These are phyloP conservation scores for Nicotiana tomentosiformis DNA, from an alignment of 257 asterid species.

Conservation along the genomic window DNA sequence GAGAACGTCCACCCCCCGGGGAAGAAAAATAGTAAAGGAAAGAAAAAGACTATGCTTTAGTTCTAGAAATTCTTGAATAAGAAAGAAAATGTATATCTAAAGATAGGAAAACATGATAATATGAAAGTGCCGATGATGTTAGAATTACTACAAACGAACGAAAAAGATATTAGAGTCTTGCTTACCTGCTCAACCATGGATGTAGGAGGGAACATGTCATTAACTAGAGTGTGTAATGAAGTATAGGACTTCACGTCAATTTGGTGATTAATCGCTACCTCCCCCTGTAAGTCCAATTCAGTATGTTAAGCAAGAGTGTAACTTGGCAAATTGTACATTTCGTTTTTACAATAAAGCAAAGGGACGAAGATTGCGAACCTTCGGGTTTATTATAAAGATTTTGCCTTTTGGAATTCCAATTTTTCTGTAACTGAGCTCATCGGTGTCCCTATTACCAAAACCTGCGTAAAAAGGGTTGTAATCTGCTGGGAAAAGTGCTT, in stretches of 20 bases:
- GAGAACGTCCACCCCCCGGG: background rate
- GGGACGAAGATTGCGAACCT: slow-evolving; percentile 34
- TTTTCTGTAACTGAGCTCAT: slow-evolving; percentile 95
- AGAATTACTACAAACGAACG: background rate
- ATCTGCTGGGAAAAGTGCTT: slow-evolving; percentile 94
- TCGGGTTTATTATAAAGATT: slow-evolving; percentile 92
- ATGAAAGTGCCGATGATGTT: background rate
- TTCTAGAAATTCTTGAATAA: background rate
- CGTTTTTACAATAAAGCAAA: background rate
- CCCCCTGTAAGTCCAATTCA: slow-evolving; percentile 55
- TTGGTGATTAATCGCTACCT: slow-evolving; percentile 93
- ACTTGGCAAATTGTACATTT: background rate
- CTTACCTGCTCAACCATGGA: slow-evolving; percentile 90
- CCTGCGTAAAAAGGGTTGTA: slow-evolving; percentile 98
- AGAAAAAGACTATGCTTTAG: background rate
- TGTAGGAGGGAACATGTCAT: slow-evolving; percentile 98
- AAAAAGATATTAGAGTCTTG: background rate
- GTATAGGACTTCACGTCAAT: slow-evolving; percentile 90
- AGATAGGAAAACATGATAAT: background rate
- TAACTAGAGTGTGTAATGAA: slow-evolving; percentile 82
- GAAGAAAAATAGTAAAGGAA: background rate
- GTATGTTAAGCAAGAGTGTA: background rate
- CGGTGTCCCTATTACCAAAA: slow-evolving; percentile 95
- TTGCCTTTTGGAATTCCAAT: slow-evolving; percentile 99
- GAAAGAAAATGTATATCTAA: background rate